phyloP scores from a whole-genome alignment of 2,329 filamentous ascomycete genomes.

The Cladobotryum protrusum region DNA sequence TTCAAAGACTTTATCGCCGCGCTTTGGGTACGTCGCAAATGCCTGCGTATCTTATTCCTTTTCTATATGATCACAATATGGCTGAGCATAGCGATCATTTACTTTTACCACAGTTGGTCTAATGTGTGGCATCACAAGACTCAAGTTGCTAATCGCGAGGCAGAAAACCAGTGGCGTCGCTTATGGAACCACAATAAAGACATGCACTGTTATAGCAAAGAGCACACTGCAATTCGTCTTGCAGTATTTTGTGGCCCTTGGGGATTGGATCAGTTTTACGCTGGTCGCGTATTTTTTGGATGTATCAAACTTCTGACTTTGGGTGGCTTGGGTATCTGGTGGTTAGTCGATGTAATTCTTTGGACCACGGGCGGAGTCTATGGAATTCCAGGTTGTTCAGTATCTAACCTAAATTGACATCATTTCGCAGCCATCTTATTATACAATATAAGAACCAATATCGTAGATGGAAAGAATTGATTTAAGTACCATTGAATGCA shows the following conservation, averaged over 20 bases:
- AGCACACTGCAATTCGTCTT: slow-evolving; percentile 18
- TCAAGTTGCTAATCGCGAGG: neutral
- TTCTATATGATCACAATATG: neutral
- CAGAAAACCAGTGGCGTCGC: neutral
- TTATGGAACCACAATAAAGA: neutral
- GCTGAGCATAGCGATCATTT: neutral
- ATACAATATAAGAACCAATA: no score
- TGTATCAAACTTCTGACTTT: slow-evolving; percentile 16
- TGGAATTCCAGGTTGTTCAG: slow-evolving; percentile 16
- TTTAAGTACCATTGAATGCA: no score
- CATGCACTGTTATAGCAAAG: slow-evolving; percentile 15
- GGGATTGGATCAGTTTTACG: slow-evolving; percentile 18
- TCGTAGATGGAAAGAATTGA: no score
- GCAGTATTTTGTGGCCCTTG: slow-evolving; percentile 9
- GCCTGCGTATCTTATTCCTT: neutral
- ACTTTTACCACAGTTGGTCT: neutral
- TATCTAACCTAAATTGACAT: neutral
- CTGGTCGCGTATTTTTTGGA: slow-evolving; percentile 10
- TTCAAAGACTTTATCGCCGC: no score
- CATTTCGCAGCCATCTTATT: no score
- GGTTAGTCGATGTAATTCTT: slow-evolving; percentile 15
- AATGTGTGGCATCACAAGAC: neutral
- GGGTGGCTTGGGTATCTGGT: slow-evolving; percentile 15
- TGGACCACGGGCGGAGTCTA: slow-evolving; percentile 20
- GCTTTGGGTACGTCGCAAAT: neutral